Percentiles rank a stretch among this genome's conserved stretches.
phyloP scores from a whole-genome alignment of 495 filamentous ascomycete species.

The Geoglossum glabrum region DNA sequence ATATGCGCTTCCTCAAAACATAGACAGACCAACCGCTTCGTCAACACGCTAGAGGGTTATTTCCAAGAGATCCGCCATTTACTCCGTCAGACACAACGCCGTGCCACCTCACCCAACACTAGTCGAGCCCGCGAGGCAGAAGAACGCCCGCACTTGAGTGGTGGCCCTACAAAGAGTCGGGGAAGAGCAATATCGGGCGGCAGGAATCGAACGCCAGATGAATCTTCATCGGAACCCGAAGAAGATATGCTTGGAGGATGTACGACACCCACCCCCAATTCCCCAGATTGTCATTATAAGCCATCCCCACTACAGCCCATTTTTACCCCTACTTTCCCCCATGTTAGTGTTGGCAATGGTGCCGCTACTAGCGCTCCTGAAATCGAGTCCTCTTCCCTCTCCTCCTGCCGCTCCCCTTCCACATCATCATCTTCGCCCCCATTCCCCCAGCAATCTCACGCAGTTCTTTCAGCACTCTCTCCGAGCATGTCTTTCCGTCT shows the following conservation, averaged over 20 bases:
- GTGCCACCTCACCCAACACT: conserved; percentile 30
- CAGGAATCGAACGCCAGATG: conserved; percentile 33
- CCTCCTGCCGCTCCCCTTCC: background rate
- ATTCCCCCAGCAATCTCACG: background rate
- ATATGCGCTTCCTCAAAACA: conserved; percentile 89
- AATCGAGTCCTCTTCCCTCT: background rate
- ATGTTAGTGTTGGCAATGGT: background rate
- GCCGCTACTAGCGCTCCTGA: background rate
- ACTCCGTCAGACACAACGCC: conserved; percentile 42
- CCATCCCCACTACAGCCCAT: conserved; percentile 5
- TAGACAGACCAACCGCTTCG: conserved; percentile 72
- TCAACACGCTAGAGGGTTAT: conserved; percentile 77
- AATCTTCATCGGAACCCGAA: conserved; percentile 36
- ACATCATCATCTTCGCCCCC: conserved; percentile 5
- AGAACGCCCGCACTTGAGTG: conserved; percentile 23
- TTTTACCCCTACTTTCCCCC: background rate
- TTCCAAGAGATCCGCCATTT: conserved; percentile 77
- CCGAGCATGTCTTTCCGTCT: conserved; percentile 2
- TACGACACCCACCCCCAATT: conserved; percentile 26
- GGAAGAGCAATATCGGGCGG: conserved; percentile 34
- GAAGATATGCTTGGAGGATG: conserved; percentile 85
- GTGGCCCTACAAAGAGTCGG: conserved; percentile 28
- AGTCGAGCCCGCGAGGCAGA: conserved; percentile 51
- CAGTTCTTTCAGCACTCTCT: background rate
- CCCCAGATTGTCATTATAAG: conserved; percentile 11